phyloP scores from a whole-genome alignment of 2,329 filamentous ascomycete genomes.

The Exophiala alcalophila region DNA sequence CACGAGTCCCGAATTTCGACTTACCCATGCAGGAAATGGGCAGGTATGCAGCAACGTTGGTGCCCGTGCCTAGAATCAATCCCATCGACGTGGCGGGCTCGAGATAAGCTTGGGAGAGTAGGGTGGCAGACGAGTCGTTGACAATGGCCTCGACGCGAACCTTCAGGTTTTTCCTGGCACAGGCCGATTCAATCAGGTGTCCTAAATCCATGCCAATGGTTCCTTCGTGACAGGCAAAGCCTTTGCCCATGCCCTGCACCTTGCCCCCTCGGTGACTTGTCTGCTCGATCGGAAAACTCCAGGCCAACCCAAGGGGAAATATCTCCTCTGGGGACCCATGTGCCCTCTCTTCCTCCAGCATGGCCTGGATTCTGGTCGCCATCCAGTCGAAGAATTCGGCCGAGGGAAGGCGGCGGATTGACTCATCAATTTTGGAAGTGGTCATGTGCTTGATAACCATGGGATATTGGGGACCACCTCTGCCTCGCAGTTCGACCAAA shows the following conservation, averaged over 20 bases:
- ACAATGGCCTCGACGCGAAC: constrained; percentile 61
- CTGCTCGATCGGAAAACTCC: constrained; percentile 66
- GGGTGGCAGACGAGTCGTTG: constrained; percentile 61
- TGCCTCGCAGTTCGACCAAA: constrained; percentile 55
- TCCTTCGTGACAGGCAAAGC: constrained; percentile 59
- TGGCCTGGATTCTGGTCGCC: constrained; percentile 57
- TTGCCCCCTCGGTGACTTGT: constrained; percentile 58
- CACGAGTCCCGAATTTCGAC: constrained; percentile 56
- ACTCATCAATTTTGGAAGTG: constrained; percentile 56
- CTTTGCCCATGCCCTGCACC: constrained; percentile 63
- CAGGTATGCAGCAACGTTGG: constrained; percentile 62
- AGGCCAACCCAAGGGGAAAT: constrained; percentile 60
- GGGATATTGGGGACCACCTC: constrained; percentile 39
- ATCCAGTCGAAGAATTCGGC: constrained; percentile 65
- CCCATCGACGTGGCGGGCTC: constrained; percentile 61
- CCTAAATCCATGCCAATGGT: constrained; percentile 59
- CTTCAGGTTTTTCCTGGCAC: constrained; percentile 52
- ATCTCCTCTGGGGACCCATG: constrained; percentile 31
- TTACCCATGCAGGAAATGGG: constrained; percentile 53
- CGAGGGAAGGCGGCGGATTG: constrained; percentile 54
- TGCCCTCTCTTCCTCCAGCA: constrained; percentile 47
- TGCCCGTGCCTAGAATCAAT: constrained; percentile 63
- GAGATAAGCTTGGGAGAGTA: constrained; percentile 61
- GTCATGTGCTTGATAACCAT: constrained; percentile 57
- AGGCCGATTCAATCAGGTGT: constrained; percentile 58